A percentile compares a stretch with the other conserved stretches of the same genome.
Conservation (phyloP, 345 rosid species). For the Lagerstroemia speciosa region DNA sequence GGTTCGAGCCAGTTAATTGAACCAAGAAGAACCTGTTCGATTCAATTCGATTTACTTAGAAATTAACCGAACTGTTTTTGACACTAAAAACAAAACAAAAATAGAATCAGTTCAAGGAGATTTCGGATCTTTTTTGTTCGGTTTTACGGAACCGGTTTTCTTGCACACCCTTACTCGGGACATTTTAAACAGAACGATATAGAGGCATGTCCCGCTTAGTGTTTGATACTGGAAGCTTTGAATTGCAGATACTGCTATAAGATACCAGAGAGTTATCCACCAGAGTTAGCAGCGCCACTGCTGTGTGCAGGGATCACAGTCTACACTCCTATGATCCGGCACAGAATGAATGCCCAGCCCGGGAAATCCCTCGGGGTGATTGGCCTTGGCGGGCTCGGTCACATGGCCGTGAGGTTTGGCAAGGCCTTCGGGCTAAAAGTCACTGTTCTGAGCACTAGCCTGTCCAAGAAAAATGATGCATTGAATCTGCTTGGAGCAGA, state of each 20-base stretch:
- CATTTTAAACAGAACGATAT: no score
- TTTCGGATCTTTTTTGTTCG: no score
- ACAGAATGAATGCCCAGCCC: slow-evolving; percentile 63
- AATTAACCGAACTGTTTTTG: no score
- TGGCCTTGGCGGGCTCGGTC: slow-evolving; percentile 93
- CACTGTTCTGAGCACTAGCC: slow-evolving; percentile 80
- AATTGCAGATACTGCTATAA: slow-evolving; percentile 67
- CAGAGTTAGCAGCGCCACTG: slow-evolving; percentile 71
- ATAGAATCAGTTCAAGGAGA: no score
- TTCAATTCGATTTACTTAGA: no score
- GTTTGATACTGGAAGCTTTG: not conserved
- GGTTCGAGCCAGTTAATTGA: no score
- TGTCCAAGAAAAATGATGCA: slow-evolving; percentile 77
- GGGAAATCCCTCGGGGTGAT: slow-evolving; percentile 74
- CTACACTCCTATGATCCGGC: slow-evolving; percentile 71
- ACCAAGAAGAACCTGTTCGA: no score
- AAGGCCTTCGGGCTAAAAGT: slow-evolving; percentile 81
- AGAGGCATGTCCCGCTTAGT: no score
- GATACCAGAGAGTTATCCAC: slow-evolving; percentile 57
- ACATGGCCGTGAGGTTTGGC: slow-evolving; percentile 92
- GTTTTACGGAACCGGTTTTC: no score
- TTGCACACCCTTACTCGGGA: no score
- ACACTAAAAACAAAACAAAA: no score
- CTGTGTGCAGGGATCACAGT: slow-evolving; percentile 95
- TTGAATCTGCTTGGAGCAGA: slow-evolving; percentile 56